A percentile compares a stretch with the other conserved stretches of the same genome.
These are phyloP conservation scores for Microdochium trichocladiopsis DNA, from an alignment of 2,329 filamentous ascomycete species.

Conservation along the genomic window DNA sequence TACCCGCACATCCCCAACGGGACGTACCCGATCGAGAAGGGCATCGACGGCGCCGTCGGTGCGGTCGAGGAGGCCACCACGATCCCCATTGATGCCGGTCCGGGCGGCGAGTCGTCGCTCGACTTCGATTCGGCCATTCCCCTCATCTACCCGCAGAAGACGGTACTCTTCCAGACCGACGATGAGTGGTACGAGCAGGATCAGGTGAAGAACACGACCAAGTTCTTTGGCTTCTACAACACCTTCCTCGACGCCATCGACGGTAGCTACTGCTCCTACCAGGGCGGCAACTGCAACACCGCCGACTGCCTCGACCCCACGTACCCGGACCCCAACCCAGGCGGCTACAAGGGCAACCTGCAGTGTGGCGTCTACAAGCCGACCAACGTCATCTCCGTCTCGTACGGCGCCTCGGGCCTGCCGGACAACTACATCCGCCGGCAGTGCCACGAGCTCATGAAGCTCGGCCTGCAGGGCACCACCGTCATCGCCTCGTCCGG, in stretches of 20 bases:
- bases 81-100: constrained; percentile 3
- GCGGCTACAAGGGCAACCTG: constrained; percentile 39
- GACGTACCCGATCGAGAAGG: constrained; percentile 25
- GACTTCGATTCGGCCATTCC: constrained; percentile 41
- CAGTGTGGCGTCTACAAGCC: constrained; percentile 23
- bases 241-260: constrained; percentile 44
- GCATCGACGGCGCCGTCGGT: constrained; percentile 26
- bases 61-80: constrained; percentile 7
- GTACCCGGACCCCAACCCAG: constrained; percentile 39
- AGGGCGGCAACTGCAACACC: constrained; percentile 34
- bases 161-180: constrained; percentile 37
- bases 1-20: constrained; percentile 26
- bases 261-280: constrained; percentile 43
- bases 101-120: constrained; percentile 34
- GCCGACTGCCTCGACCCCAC: constrained; percentile 37
- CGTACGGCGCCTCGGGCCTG: constrained; percentile 36
- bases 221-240: constrained; percentile 22
- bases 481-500: constrained; percentile 28
- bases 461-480: constrained; percentile 31
- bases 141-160: constrained; percentile 43
- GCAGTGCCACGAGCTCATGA: constrained; percentile 31
- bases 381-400: constrained; percentile 31
- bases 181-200: constrained; percentile 31
- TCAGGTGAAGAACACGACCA: constrained; percentile 8
- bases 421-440: constrained; percentile 36